These are phyloP conservation scores for Angophora floribunda DNA, from an alignment of 345 rosid genomes.

Conservation along the genomic window DNA sequence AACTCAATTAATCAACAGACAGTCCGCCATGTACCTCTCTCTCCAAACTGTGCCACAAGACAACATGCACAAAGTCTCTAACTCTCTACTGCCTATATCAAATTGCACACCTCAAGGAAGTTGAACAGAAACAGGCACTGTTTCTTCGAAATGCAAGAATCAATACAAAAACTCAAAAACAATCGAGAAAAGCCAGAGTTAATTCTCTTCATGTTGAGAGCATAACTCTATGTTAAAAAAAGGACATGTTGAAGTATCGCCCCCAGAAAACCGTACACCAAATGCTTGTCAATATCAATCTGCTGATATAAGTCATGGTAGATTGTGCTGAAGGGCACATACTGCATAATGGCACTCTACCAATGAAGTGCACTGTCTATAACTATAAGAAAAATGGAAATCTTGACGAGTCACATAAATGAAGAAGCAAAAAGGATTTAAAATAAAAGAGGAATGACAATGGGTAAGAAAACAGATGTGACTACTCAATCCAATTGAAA, in stretches of 20 bases:
- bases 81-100: background rate
- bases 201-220: background rate
- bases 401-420: background rate
- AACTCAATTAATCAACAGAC: background rate
- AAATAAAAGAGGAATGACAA: background rate
- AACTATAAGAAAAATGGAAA: background rate
- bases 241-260: background rate
- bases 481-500: background rate
- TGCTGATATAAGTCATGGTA: background rate
- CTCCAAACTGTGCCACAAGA: background rate
- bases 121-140: background rate
- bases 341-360: background rate
- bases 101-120: background rate
- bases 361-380: background rate
- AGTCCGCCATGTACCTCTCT: background rate
- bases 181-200: background rate
- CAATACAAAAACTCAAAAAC: background rate
- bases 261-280: background rate
- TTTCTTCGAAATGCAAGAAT: background rate
- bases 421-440: background rate
- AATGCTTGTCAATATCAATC: background rate
- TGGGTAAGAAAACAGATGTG: background rate
- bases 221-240: background rate
- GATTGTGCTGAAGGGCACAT: background rate
- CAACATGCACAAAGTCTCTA: background rate